Evolutionary conservation across 2,329 filamentous ascomycete species (phyloP).

Genomic region (Ophiobolus disseminans): DNA sequence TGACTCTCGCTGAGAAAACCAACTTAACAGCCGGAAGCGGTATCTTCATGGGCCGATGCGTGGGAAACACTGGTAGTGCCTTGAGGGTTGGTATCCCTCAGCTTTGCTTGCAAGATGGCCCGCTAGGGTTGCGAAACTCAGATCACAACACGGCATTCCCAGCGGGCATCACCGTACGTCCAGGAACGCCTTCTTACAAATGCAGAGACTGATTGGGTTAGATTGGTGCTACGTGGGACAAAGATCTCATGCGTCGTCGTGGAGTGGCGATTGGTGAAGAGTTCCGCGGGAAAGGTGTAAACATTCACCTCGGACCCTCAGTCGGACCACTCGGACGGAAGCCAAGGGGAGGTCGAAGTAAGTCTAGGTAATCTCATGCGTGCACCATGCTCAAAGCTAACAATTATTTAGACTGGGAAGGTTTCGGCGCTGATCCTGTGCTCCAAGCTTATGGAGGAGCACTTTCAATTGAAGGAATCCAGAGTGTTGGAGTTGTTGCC

Average conservation of each 20-base stretch:
- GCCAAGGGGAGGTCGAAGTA: slow-evolving; percentile 66
- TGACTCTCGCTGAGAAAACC: slow-evolving; percentile 83
- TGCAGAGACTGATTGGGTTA: no score
- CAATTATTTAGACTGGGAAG: slow-evolving; percentile 66
- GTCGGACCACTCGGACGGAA: slow-evolving; percentile 75
- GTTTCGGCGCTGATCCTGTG: slow-evolving; percentile 73
- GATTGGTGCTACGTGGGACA: slow-evolving; percentile 78
- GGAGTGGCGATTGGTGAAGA: slow-evolving; percentile 74
- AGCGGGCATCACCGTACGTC: slow-evolving; percentile 78
- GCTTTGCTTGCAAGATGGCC: slow-evolving; percentile 69
- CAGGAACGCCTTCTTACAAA: no score
- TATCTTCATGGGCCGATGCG: slow-evolving; percentile 73
- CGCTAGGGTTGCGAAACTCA: slow-evolving; percentile 73
- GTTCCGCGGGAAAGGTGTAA: slow-evolving; percentile 74
- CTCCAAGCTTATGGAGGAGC: slow-evolving; percentile 77
- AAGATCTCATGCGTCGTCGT: slow-evolving; percentile 71
- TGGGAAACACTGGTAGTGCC: slow-evolving; percentile 78
- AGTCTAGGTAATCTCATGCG: background rate
- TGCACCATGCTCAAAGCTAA: slow-evolving; percentile 5
- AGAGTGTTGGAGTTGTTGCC: slow-evolving; percentile 76
- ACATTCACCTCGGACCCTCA: slow-evolving; percentile 73
- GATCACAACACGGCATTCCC: slow-evolving; percentile 81
- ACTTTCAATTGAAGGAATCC: slow-evolving; percentile 78
- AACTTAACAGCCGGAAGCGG: slow-evolving; percentile 77
- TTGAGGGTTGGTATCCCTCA: slow-evolving; percentile 73